Conservation (phyloP, 225 moss, liverwort and hornwort genomes). For the Sphagnum tenellum region DNA sequence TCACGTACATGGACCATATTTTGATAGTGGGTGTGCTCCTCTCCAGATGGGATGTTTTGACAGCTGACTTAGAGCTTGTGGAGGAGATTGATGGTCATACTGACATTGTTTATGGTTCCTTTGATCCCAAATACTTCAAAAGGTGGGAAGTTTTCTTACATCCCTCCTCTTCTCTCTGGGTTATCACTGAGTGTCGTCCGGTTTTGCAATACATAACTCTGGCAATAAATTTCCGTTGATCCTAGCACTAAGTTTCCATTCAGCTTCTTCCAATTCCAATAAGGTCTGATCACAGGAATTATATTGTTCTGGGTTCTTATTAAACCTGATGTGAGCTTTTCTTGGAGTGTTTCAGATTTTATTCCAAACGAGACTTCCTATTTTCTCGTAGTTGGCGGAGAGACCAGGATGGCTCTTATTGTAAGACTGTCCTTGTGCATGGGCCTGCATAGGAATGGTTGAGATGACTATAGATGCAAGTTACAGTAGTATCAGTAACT, state of each 20-base stretch:
- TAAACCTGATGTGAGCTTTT: no score
- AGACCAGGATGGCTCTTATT: conserved; percentile 74
- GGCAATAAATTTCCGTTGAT: no score
- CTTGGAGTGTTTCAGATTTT: conserved; percentile 31
- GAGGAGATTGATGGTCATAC: conserved; percentile 66
- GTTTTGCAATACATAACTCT: no score
- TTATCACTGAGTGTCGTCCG: neutral
- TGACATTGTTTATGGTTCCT: conserved; percentile 64
- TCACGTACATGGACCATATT: neutral
- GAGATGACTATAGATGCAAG: no score
- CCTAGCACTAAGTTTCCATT: no score
- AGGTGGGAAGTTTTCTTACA: conserved; percentile 14
- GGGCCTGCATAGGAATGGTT: neutral
- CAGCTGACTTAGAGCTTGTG: conserved; percentile 63
- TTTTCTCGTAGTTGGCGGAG: conserved; percentile 71
- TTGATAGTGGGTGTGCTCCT: conserved; percentile 6
- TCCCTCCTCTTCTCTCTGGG: neutral
- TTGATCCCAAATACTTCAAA: conserved; percentile 60
- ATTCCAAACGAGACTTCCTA: conserved; percentile 55
- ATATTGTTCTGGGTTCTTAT: no score
- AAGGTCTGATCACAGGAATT: no score
- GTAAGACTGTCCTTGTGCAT: conserved; percentile 28
- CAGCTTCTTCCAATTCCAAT: no score
- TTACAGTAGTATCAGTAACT: no score
- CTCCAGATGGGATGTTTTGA: conserved; percentile 67